Percentiles rank a stretch among this genome's conserved stretches.
These are phyloP conservation scores for Beauveria sp. DNA, from an alignment of 2,329 filamentous ascomycete genomes.

Conservation along the genomic window DNA sequence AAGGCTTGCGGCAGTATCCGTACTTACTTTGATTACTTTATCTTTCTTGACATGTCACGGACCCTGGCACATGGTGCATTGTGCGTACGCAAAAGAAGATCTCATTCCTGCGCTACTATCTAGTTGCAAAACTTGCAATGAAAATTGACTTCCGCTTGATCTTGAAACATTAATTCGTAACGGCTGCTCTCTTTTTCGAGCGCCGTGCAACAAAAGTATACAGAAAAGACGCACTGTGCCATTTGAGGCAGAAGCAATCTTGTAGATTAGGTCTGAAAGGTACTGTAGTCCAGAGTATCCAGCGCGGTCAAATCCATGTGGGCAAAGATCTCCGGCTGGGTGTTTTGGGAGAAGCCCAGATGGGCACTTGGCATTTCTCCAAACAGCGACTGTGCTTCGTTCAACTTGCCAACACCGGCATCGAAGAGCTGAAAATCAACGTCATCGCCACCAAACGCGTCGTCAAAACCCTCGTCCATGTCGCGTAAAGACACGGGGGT, in stretches of 20 bases:
- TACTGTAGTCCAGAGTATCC: slow-evolving; percentile 26
- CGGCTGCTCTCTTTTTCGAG: slow-evolving; percentile 2
- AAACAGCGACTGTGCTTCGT: slow-evolving; percentile 36
- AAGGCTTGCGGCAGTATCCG: too few species aligned
- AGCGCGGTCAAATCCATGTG: slow-evolving; percentile 29
- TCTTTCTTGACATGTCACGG: background rate
- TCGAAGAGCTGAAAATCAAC: slow-evolving; percentile 61
- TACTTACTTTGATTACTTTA: too few species aligned
- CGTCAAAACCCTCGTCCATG: slow-evolving; percentile 59
- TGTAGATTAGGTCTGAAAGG: slow-evolving; percentile 1
- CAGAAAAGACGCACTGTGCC: slow-evolving; percentile 6
- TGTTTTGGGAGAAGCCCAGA: slow-evolving; percentile 44
- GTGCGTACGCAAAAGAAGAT: background rate
- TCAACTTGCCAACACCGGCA: slow-evolving; percentile 29
- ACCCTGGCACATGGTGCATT: background rate
- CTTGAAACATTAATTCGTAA: slow-evolving; percentile 8
- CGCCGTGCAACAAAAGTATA: background rate
- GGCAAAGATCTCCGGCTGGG: slow-evolving; percentile 44
- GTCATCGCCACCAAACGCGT: slow-evolving; percentile 37
- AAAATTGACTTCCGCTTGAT: background rate
- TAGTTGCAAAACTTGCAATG: background rate
- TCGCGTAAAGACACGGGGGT: slow-evolving; percentile 55
- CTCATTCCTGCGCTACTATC: background rate
- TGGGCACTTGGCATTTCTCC: slow-evolving; percentile 42
- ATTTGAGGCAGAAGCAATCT: background rate